A percentile compares a stretch with the other conserved stretches of the same genome.
Evolutionary conservation across 495 filamentous ascomycete genomes (phyloP).

Genomic region (Bathelium albidoporum): DNA sequence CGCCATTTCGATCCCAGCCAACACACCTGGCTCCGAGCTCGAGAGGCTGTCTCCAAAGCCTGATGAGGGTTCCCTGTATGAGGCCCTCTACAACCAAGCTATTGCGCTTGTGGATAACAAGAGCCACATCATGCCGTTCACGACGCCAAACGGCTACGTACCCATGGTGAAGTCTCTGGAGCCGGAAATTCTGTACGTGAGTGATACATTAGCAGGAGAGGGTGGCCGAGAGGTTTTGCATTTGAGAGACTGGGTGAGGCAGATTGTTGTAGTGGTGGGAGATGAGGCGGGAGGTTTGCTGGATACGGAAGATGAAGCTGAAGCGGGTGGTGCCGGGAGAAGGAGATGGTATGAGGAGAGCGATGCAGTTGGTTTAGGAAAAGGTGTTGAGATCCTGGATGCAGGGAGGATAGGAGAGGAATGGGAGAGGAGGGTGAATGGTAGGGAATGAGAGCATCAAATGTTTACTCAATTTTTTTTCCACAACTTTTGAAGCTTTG

Average conservation of each 20-base stretch:
- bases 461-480: not conserved
- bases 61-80: conserved; percentile 44
- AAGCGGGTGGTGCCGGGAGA: conserved; percentile 27
- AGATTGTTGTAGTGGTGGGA: conserved; percentile 75
- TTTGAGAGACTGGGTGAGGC: conserved; percentile 61
- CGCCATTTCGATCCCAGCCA: conserved; percentile 65
- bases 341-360: conserved; percentile 72
- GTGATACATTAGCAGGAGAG: conserved; percentile 43
- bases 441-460: conserved; percentile 25
- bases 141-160: conserved; percentile 60
- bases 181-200: conserved; percentile 76
- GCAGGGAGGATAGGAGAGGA: conserved; percentile 67
- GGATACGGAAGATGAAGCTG: conserved; percentile 77
- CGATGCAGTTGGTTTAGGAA: conserved; percentile 70
- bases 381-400: conserved; percentile 80
- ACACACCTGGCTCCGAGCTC: conserved; percentile 54
- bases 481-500: too few relatives aligned
- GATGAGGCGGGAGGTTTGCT: conserved; percentile 78
- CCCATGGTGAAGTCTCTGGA: conserved; percentile 75
- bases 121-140: conserved; percentile 79
- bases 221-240: conserved; percentile 25
- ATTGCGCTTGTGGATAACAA: conserved; percentile 68
- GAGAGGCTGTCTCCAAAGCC: conserved; percentile 40
- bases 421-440: conserved; percentile 65
- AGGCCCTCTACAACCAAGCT: conserved; percentile 66